Evolutionary conservation across 2,329 filamentous ascomycete genomes (phyloP), one percentile per base, ranked within the genome.

Genomic region (Botrytis deweyae): DNA sequence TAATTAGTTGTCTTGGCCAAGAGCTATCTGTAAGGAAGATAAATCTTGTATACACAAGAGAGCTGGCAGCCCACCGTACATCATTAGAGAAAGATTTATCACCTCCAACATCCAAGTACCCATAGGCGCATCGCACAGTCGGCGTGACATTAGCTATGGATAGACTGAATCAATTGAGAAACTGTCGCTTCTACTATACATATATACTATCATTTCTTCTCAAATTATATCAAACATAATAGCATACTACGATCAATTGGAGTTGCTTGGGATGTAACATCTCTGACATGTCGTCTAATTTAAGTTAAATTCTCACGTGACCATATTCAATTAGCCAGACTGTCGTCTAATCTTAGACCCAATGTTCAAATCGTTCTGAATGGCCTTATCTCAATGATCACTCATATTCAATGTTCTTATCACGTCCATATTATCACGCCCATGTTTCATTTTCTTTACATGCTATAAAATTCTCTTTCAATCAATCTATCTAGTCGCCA

Each of bases 401-500:
- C 4, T 55, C 16, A n/a, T 25, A 10, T 2, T 2, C 1, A 12
- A 7, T 18, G 4, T 42, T 16, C 3, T 29, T 25, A 10, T 29
- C 14, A 29, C 25, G 3, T n/a, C 10, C 6, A 44, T 64, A 2
- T 29, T 16, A 42, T 42, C 2, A 64, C 0, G 1, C 12, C 20
- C 4, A 29, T 7, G 12, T 14, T 1, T 7, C 0, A 20, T 29
- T 20, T n/a, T 20, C 12, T 16, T 0, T 40, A 18, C 9, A 25
- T 14, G 4, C 0, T n/a, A 29, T 42, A 20, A 10, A 12, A 29
- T 63, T 42, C 1, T 29, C 12, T 42, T 20, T 40, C 12, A 29
- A 42, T 16, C 61, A 10, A 18, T 40, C 38, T 40, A 63, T 42
- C 25, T 12, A n/a, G 3, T 3, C n/a, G 52, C 52, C 38, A 42